Percentiles rank a stretch among this genome's conserved stretches.
Evolutionary conservation across 345 rosid genomes (phyloP).

Genomic region (Tarenaya hassleriana): DNA sequence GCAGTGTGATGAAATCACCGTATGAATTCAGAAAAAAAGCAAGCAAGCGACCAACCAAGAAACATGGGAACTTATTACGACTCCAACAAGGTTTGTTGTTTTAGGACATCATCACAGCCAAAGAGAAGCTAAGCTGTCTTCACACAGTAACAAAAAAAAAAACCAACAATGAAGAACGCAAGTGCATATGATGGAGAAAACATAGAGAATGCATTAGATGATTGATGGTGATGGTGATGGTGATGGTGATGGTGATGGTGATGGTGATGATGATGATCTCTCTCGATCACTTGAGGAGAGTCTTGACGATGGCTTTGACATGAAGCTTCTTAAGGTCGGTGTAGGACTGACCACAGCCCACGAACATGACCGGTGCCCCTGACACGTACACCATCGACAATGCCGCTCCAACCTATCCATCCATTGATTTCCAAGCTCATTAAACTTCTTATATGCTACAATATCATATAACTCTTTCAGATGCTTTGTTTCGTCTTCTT

Average conservation of each 20-base stretch:
- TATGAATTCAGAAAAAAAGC: no score
- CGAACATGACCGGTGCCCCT: constrained; percentile 96
- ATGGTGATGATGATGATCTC: neutral
- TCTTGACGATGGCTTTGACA: constrained; percentile 82
- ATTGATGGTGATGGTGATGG: neutral
- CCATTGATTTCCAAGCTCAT: constrained; percentile 7
- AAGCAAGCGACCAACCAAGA: no score
- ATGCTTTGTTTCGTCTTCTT: neutral
- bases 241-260: neutral
- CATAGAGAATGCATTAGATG: neutral
- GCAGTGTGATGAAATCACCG: no score
- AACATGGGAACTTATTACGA: no score
- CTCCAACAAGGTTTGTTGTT: no score
- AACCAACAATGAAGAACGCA: neutral
- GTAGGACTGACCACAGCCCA: constrained; percentile 97
- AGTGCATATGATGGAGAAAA: constrained; percentile 23
- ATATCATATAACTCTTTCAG: neutral
- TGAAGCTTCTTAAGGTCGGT: constrained; percentile 92
- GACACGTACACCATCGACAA: constrained; percentile 94
- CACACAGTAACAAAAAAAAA: constrained; percentile 19
- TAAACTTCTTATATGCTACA: no score
- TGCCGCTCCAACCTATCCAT: constrained; percentile 90
- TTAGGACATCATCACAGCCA: constrained; percentile 17
- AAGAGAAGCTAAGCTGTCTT: constrained; percentile 37
- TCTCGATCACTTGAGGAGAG: constrained; percentile 69